Percentiles rank a stretch among this genome's conserved stretches.
Evolutionary conservation across 2,329 filamentous ascomycete species (phyloP).

Genomic region (Cadophora luteo-olivacea): DNA sequence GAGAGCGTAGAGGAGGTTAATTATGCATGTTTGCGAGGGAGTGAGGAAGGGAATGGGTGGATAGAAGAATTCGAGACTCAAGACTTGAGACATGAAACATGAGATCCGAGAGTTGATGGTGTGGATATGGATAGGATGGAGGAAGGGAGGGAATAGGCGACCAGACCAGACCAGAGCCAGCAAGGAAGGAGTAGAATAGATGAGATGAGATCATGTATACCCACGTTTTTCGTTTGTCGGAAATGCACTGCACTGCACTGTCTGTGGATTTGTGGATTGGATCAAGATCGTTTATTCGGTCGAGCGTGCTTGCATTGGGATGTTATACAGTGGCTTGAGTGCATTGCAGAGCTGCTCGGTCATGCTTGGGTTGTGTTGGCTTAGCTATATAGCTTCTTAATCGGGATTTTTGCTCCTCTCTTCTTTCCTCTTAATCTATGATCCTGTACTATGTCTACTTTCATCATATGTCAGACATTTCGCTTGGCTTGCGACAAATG

Average conservation of each 20-base stretch:
- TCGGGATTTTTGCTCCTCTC: neutral
- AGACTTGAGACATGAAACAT: too few species aligned
- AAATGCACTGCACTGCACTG: neutral
- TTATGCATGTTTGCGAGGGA: neutral
- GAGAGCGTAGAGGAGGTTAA: neutral
- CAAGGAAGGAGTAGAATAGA: slow-evolving; percentile 26
- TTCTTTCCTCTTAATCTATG: neutral
- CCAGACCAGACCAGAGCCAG: neutral
- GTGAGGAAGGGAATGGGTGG: neutral
- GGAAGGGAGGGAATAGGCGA: neutral
- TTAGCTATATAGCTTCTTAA: neutral
- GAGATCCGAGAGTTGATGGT: too few species aligned
- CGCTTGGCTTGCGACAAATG: too few species aligned
- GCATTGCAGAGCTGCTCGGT: neutral
- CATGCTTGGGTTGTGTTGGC: neutral
- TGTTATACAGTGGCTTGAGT: neutral
- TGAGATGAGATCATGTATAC: slow-evolving; percentile 41
- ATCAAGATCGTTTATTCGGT: neutral
- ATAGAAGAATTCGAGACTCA: too few species aligned
- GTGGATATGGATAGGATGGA: too few species aligned
- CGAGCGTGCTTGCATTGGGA: neutral
- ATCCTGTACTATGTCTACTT: too few species aligned
- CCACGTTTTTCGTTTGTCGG: slow-evolving; percentile 37
- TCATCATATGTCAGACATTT: too few species aligned
- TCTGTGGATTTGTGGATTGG: neutral